Evolutionary conservation across 805 yeast genomes (phyloP), one percentile per base, ranked within the genome.

Genomic region (Monosporozyma siamensis): DNA sequence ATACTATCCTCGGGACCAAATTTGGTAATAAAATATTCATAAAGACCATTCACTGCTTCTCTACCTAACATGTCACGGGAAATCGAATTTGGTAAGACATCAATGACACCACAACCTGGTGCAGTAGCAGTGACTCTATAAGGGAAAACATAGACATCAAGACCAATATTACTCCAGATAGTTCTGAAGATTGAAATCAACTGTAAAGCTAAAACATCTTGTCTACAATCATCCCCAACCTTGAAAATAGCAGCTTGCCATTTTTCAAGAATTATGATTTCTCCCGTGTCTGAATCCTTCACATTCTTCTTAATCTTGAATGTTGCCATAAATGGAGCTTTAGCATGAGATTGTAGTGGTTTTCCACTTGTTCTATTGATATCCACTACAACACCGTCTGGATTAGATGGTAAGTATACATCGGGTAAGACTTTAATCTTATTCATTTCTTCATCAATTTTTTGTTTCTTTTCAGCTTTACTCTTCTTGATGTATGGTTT

Each of bases 31-130:
- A 82, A 92, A 65, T 90, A 92, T 57, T 90, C 96, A 58, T 86
- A 88, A 43, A 92, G 70, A 2, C 97, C 98, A 63, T 92, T 92
- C 22, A 92, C 98, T 1, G 98, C 98, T 59, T 92, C 99, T 56
- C 99, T 77, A 34, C 99, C 99, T 41, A 92, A 72, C 97, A 92
- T 90, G 65, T 92, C 99, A 66, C 99, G 78, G 34, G 96, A 87
- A 22, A 87, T 81, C 5, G 97, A 82, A 59, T 90, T 85, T 26
- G 98, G 98, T 50, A 92, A 72, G 25, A 94, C 98, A 61, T 94
- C 99, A 67, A 92, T 92, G 35, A 92, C 95, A 64, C 99, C 99
- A 68, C 97, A 89, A 0, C 99, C 98, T 1, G 98, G 97, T 2
- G 95, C 96, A 8, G 99, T 92, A 1, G 99, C 98, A 0, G 96